A percentile compares a stretch with the other conserved stretches of the same genome.
phyloP scores from a whole-genome alignment of 2,329 filamentous ascomycete genomes.

The Cladosporium velox region DNA sequence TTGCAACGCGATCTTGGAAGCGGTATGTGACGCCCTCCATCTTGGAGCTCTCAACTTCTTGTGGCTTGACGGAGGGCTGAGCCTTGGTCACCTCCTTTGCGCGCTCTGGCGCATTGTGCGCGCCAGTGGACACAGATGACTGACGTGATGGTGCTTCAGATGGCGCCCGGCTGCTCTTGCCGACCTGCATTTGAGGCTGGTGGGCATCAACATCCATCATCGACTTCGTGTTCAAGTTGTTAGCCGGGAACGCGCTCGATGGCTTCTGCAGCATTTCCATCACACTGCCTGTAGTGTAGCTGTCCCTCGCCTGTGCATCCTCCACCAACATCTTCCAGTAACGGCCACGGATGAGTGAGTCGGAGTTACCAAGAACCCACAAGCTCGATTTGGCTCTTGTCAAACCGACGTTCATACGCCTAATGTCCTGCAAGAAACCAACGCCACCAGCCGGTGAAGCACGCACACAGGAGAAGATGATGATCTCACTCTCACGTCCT shows the following conservation, averaged over 20 bases:
- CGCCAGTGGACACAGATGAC: neutral
- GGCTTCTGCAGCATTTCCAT: slow-evolving; percentile 56
- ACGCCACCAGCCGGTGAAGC: slow-evolving; percentile 91
- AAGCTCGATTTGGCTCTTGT: slow-evolving; percentile 95
- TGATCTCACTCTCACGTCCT: slow-evolving; percentile 93
- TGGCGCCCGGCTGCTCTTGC: slow-evolving; percentile 6
- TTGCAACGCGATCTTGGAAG: slow-evolving; percentile 34
- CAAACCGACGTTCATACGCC: slow-evolving; percentile 98
- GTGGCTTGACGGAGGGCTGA: neutral
- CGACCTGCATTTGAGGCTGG: slow-evolving; percentile 16
- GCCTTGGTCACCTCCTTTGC: slow-evolving; percentile 1
- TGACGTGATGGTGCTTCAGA: slow-evolving; percentile 1
- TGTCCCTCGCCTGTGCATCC: slow-evolving; percentile 72
- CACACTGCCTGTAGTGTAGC: slow-evolving; percentile 73
- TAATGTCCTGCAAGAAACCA: slow-evolving; percentile 96
- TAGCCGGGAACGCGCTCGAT: slow-evolving; percentile 45
- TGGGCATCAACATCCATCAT: slow-evolving; percentile 30
- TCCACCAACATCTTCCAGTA: slow-evolving; percentile 88
- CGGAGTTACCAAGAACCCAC: slow-evolving; percentile 93
- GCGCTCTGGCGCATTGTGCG: neutral
- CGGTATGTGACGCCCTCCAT: slow-evolving; percentile 41
- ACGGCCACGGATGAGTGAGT: slow-evolving; percentile 80
- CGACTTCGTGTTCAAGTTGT: slow-evolving; percentile 23
- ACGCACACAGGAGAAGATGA: slow-evolving; percentile 98
- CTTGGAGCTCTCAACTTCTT: slow-evolving; percentile 24